Evolutionary conservation across 225 moss, liverwort and hornwort genomes (phyloP).

Genomic region (Takakia lepidozioides): DNA sequence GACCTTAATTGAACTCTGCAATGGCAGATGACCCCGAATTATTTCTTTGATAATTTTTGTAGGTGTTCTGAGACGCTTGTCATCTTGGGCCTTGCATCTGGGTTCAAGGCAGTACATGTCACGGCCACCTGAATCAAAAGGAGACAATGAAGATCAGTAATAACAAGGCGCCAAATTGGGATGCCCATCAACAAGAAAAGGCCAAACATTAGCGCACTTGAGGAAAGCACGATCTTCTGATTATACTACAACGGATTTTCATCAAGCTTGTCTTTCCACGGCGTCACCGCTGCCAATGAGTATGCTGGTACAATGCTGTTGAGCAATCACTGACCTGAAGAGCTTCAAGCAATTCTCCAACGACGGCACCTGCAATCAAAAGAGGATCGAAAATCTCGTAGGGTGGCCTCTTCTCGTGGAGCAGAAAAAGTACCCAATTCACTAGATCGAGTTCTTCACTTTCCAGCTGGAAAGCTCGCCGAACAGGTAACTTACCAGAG

Average conservation of each 20-base stretch:
- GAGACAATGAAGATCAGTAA: neutral
- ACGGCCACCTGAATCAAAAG: slow-evolving; percentile 25
- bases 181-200: neutral
- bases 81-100: slow-evolving; percentile 47
- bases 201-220: neutral
- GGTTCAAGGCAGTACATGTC: slow-evolving; percentile 33
- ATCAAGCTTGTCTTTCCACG: too few relatives aligned
- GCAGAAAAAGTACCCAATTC: slow-evolving; percentile 46
- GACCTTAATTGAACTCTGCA: too few relatives aligned
- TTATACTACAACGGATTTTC: too few relatives aligned
- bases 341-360: slow-evolving; percentile 37
- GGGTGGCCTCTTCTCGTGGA: slow-evolving; percentile 42
- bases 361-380: slow-evolving; percentile 19
- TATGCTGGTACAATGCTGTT: too few relatives aligned
- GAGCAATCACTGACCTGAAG: slow-evolving; percentile 53
- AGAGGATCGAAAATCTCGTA: slow-evolving; percentile 40
- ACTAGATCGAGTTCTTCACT: slow-evolving; percentile 35
- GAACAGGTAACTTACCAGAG: too few relatives aligned
- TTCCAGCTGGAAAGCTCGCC: too few relatives aligned
- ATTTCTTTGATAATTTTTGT: too few relatives aligned
- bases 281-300: too few relatives aligned
- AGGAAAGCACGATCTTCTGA: too few relatives aligned
- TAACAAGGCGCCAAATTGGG: neutral
- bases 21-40: too few relatives aligned
- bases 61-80: slow-evolving; percentile 38